Evolutionary conservation across 805 yeast genomes (phyloP).

Genomic region (Myxozyma melibiosi): DNA sequence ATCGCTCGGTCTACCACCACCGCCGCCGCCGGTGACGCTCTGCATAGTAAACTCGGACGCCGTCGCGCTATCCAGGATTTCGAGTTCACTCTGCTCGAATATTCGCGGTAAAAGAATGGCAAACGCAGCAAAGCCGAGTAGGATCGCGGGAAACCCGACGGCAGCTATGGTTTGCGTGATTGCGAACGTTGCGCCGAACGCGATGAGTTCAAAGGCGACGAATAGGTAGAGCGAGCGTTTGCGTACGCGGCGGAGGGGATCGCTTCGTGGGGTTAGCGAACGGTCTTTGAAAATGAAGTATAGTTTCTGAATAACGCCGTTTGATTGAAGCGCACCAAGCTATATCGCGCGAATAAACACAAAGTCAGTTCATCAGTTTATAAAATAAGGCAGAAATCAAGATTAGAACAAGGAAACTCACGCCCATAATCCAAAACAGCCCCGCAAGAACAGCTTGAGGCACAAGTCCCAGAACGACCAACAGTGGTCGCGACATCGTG

Average conservation of each 20-base stretch:
- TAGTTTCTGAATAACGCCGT: conserved; percentile 64
- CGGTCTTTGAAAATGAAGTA: conserved; percentile 65
- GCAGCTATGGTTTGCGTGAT: conserved; percentile 88
- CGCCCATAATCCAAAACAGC: conserved; percentile 89
- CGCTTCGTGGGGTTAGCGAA: conserved; percentile 43
- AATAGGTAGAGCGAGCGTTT: conserved; percentile 53
- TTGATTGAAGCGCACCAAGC: conserved; percentile 62
- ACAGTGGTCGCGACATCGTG: conserved; percentile 86
- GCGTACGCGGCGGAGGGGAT: conserved; percentile 43
- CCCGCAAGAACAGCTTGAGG: conserved; percentile 96
- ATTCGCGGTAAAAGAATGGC: conserved; percentile 63
- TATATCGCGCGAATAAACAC: neutral
- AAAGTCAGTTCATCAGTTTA: conserved; percentile 52
- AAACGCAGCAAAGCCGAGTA: conserved; percentile 55
- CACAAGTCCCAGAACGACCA: conserved; percentile 74
- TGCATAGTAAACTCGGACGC: conserved; percentile 46
- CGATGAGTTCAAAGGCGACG: conserved; percentile 59
- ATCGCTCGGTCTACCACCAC: no score
- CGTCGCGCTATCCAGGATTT: conserved; percentile 61
- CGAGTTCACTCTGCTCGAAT: conserved; percentile 63
- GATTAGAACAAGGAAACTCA: conserved; percentile 68
- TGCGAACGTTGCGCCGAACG: conserved; percentile 78
- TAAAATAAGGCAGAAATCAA: conserved; percentile 87
- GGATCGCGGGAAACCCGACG: conserved; percentile 81
- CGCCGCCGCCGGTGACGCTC: conserved; percentile 4